Conservation (phyloP, 495 filamentous ascomycete species). For the Penicillium herquei region DNA sequence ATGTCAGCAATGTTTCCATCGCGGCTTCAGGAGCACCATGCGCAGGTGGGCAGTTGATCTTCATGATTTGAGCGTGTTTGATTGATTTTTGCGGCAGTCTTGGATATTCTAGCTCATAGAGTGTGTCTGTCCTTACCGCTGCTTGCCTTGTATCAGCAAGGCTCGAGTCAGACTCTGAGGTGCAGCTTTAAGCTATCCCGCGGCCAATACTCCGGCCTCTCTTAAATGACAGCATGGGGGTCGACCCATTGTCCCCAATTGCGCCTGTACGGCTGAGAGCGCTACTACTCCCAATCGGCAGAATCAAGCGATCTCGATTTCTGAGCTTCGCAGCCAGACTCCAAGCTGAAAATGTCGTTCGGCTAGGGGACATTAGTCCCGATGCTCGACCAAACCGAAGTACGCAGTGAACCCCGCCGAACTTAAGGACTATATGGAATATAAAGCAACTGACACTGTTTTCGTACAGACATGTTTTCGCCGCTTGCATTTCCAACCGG, state of each 20-base stretch:
- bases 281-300: slow-evolving; percentile 80
- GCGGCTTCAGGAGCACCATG: slow-evolving; percentile 20
- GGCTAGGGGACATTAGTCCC: slow-evolving; percentile 86
- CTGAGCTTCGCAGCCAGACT: slow-evolving; percentile 73
- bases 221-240: slow-evolving; percentile 64
- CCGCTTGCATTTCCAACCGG: slow-evolving; percentile 89
- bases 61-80: slow-evolving; percentile 1
- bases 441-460: slow-evolving; percentile 28
- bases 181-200: slow-evolving; percentile 36
- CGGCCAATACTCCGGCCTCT: slow-evolving; percentile 27
- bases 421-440: neutral
- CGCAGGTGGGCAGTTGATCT: neutral
- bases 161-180: slow-evolving; percentile 18
- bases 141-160: neutral
- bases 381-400: slow-evolving; percentile 85
- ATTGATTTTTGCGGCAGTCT: neutral
- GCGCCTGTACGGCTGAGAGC: slow-evolving; percentile 85
- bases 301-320: slow-evolving; percentile 80
- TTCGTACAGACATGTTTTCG: slow-evolving; percentile 80
- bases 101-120: neutral
- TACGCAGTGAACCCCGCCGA: slow-evolving; percentile 44
- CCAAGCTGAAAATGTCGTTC: slow-evolving; percentile 76
- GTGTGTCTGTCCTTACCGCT: neutral
- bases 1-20: slow-evolving; percentile 18
- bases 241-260: slow-evolving; percentile 83